These are phyloP conservation scores for Entomophthora muscae DNA, from an alignment of 371 early-diverging fungal species.

Conservation along the genomic window DNA sequence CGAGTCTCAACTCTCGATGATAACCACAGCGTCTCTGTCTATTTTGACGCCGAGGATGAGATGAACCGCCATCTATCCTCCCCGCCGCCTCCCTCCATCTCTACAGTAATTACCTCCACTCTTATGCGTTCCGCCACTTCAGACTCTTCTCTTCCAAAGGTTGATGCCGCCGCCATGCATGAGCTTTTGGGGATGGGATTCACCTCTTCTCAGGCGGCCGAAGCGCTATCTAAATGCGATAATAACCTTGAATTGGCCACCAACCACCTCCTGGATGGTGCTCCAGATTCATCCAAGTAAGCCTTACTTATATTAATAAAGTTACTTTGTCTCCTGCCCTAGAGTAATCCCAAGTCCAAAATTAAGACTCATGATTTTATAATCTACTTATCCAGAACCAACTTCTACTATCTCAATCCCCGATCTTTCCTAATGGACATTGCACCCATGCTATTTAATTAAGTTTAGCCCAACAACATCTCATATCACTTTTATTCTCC, in stretches of 20 bases:
- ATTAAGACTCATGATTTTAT: too few species aligned
- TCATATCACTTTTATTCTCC: too few species aligned
- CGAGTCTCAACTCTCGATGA: background rate
- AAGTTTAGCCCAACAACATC: too few species aligned
- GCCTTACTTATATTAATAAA: too few species aligned
- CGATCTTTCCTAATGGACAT: too few species aligned
- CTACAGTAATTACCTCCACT: too few species aligned
- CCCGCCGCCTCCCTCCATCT: background rate
- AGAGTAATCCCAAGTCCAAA: too few species aligned
- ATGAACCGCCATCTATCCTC: background rate
- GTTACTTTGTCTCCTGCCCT: too few species aligned
- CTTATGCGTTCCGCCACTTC: background rate
- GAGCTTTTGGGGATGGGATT: conserved; percentile 64
- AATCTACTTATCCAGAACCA: too few species aligned
- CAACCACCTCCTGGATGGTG: conserved; percentile 51
- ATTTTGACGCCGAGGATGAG: background rate
- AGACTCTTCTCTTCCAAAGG: background rate
- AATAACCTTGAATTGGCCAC: conserved; percentile 57
- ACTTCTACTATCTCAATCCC: too few species aligned
- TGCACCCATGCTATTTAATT: too few species aligned
- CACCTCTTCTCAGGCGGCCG: conserved; percentile 46
- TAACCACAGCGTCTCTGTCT: background rate
- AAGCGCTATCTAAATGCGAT: conserved; percentile 60
- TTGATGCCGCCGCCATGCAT: conserved; percentile 12
- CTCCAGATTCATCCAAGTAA: background rate